Conservation (phyloP, 805 yeast species). For the Henningerozyma blattae region DNA sequence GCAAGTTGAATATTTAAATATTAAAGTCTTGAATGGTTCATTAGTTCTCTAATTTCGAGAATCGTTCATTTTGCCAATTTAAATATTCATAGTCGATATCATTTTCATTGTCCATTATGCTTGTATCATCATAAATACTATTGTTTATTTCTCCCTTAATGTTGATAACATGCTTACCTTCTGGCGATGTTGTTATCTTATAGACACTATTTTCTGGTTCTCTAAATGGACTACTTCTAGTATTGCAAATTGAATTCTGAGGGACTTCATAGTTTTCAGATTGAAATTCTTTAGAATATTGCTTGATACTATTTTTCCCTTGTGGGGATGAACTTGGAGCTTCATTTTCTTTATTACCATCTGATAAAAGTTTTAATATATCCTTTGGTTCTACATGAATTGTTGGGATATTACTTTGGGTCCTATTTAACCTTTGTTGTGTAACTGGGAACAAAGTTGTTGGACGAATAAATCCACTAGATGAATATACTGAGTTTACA, state of each 20-base stretch:
- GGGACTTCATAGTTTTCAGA: not conserved
- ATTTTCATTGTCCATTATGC: constrained; percentile 20
- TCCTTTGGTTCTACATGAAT: not conserved
- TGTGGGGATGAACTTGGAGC: not conserved
- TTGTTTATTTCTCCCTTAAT: constrained; percentile 11
- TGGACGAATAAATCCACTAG: constrained; percentile 10
- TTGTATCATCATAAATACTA: constrained; percentile 19
- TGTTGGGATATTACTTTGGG: constrained; percentile 11
- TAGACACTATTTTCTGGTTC: constrained; percentile 22
- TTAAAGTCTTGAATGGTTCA: not conserved
- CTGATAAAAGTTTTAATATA: not conserved
- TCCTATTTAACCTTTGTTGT: constrained; percentile 9
- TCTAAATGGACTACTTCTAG: constrained; percentile 17
- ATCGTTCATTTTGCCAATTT: constrained; percentile 22
- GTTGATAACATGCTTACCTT: constrained; percentile 20
- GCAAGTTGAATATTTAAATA: too few species aligned
- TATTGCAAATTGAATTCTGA: not conserved
- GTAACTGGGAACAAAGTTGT: constrained; percentile 16
- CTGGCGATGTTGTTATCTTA: constrained; percentile 21
- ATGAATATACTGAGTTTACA: constrained; percentile 1
- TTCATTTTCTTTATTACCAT: not conserved
- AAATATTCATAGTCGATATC: constrained; percentile 19
- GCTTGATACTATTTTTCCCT: not conserved
- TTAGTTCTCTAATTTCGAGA: constrained; percentile 12
- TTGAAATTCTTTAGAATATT: too few species aligned